Percentiles rank a stretch among this genome's conserved stretches.
phyloP scores from a whole-genome alignment of 306 rosid species.

The Glycyrrhiza uralensis region DNA sequence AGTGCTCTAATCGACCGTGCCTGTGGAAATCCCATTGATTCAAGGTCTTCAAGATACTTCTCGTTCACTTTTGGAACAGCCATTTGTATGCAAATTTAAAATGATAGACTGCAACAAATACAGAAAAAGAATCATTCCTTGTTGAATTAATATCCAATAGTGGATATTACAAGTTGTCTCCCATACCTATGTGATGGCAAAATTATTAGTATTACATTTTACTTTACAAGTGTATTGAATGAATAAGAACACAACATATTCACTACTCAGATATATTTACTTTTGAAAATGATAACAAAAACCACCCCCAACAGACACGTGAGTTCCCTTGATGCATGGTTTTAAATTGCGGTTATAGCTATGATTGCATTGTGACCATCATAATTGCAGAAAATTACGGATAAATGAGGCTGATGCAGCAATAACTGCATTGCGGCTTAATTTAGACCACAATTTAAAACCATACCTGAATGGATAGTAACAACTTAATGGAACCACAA shows the following conservation, averaged over 20 bases:
- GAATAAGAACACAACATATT: neutral
- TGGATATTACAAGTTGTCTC: neutral
- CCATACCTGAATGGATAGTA: too few relatives aligned
- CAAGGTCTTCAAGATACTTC: slow-evolving; percentile 49
- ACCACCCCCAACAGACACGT: too few relatives aligned
- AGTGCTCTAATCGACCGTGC: slow-evolving; percentile 59
- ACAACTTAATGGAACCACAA: too few relatives aligned
- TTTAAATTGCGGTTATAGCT: neutral
- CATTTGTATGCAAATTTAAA: slow-evolving; percentile 42
- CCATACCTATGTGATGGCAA: neutral
- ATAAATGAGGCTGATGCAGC: neutral
- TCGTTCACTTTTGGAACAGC: slow-evolving; percentile 62
- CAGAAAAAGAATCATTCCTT: neutral
- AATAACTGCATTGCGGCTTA: too few relatives aligned
- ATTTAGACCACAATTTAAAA: too few relatives aligned
- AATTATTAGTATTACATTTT: neutral
- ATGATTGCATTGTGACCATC: neutral
- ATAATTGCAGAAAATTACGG: neutral
- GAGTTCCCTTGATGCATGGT: too few relatives aligned
- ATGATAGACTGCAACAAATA: slow-evolving; percentile 10
- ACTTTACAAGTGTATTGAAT: neutral
- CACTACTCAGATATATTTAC: neutral
- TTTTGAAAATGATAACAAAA: neutral
- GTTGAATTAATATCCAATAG: neutral
- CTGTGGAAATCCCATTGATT: slow-evolving; percentile 60